A percentile compares a stretch with the other conserved stretches of the same genome.
These are phyloP conservation scores for Pseudogymnoascus verrucosus DNA, from an alignment of 2,329 filamentous ascomycete genomes.

Conservation along the genomic window DNA sequence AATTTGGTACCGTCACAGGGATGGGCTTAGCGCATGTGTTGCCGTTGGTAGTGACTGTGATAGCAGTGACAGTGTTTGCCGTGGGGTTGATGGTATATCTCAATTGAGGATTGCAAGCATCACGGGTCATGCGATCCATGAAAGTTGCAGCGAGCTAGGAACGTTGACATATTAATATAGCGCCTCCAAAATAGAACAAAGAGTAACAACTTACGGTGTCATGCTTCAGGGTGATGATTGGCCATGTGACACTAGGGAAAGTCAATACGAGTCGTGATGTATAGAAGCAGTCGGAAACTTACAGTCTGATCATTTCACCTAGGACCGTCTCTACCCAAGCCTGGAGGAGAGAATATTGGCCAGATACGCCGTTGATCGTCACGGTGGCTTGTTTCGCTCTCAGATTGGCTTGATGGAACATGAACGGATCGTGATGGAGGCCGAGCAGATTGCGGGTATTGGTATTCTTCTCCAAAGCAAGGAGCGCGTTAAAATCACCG, in stretches of 20 bases:
- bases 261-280: no score
- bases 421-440: slow-evolving; percentile 31
- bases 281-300: slow-evolving; percentile 15
- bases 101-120: slow-evolving; percentile 19
- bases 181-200: slow-evolving; percentile 21
- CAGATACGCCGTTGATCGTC: slow-evolving; percentile 20
- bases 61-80: slow-evolving; percentile 18
- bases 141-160: slow-evolving; percentile 32
- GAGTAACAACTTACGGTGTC: slow-evolving; percentile 38
- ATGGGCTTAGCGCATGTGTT: slow-evolving; percentile 20
- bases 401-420: slow-evolving; percentile 55
- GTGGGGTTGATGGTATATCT: slow-evolving; percentile 15
- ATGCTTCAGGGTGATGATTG: slow-evolving; percentile 47
- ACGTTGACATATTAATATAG: neutral
- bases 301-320: slow-evolving; percentile 20
- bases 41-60: slow-evolving; percentile 36
- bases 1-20: slow-evolving; percentile 31
- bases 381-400: slow-evolving; percentile 29
- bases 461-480: slow-evolving; percentile 42
- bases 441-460: slow-evolving; percentile 50
- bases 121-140: slow-evolving; percentile 35
- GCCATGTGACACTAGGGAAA: slow-evolving; percentile 33
- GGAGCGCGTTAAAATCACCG: slow-evolving; percentile 45
- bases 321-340: slow-evolving; percentile 26
- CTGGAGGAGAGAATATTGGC: slow-evolving; percentile 22